phyloP scores from a whole-genome alignment of 805 yeast genomes.

The Teunomyces atbi region DNA sequence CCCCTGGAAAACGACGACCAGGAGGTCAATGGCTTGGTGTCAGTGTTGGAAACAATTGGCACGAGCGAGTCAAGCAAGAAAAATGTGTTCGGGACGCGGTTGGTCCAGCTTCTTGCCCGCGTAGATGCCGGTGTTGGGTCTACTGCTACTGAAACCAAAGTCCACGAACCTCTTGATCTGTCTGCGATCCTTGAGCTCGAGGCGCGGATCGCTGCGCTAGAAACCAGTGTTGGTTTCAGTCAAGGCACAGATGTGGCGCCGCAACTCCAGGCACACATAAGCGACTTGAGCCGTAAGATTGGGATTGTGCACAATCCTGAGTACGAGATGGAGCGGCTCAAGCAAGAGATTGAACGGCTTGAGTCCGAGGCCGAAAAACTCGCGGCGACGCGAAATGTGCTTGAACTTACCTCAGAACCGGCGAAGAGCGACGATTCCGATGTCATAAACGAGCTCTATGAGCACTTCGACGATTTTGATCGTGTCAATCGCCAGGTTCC shows the following conservation, averaged over 20 bases:
- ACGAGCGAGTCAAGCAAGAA: neutral
- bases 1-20: neutral
- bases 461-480: slow-evolving; percentile 26
- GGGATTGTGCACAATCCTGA: slow-evolving; percentile 37
- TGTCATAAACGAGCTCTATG: slow-evolving; percentile 26
- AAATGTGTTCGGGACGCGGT: neutral
- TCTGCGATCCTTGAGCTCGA: slow-evolving; percentile 23
- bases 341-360: slow-evolving; percentile 22
- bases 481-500: slow-evolving; percentile 22
- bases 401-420: slow-evolving; percentile 8
- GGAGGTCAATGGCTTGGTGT: slow-evolving; percentile 1
- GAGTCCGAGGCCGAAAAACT: slow-evolving; percentile 26
- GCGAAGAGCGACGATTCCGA: neutral
- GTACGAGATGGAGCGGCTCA: slow-evolving; percentile 22
- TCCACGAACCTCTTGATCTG: neutral
- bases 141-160: no score
- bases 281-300: slow-evolving; percentile 32
- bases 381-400: slow-evolving; percentile 12
- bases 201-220: slow-evolving; percentile 21
- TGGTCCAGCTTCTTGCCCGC: slow-evolving; percentile 4
- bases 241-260: slow-evolving; percentile 4
- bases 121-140: no score
- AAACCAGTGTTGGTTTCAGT: slow-evolving; percentile 20
- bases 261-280: slow-evolving; percentile 25
- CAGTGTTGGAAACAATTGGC: slow-evolving; percentile 4